Percentiles rank a stretch among this genome's conserved stretches.
phyloP scores from a whole-genome alignment of 345 rosid species.

The Euphorbia lathyris region DNA sequence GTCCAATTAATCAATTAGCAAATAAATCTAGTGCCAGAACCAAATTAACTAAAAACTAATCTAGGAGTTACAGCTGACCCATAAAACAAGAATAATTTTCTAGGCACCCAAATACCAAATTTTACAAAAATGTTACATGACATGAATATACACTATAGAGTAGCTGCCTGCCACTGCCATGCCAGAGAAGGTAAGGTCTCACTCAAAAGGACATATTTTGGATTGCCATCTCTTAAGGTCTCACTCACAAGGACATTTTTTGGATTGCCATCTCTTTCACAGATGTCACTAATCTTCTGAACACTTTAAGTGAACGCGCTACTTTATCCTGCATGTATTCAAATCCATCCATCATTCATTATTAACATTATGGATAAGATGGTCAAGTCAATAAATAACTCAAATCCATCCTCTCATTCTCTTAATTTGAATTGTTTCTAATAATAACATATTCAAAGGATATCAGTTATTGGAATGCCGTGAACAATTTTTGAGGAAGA shows the following conservation, averaged over 20 bases:
- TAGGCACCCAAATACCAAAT: neutral
- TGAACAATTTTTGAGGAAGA: slow-evolving; percentile 9
- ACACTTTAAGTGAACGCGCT: slow-evolving; percentile 73
- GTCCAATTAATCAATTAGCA: no score
- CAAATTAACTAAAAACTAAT: no score
- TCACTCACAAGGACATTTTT: slow-evolving; percentile 33
- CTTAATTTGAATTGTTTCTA: neutral
- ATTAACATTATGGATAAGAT: no score
- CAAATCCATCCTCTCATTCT: neutral
- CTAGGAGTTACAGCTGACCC: no score
- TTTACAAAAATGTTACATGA: neutral
- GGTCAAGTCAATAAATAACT: neutral
- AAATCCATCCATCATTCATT: neutral
- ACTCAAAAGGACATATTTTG: no score
- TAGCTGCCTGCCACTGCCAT: no score
- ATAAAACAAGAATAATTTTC: neutral
- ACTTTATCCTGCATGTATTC: slow-evolving; percentile 57
- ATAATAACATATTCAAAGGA: neutral
- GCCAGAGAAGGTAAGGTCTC: no score
- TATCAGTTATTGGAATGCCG: neutral
- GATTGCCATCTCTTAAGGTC: no score
- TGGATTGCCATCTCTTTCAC: slow-evolving; percentile 75
- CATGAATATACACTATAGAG: no score
- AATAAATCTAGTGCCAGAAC: no score
- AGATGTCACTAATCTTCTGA: slow-evolving; percentile 64